Evolutionary conservation across 805 yeast genomes (phyloP).

Genomic region (Lachancea nothofagi): DNA sequence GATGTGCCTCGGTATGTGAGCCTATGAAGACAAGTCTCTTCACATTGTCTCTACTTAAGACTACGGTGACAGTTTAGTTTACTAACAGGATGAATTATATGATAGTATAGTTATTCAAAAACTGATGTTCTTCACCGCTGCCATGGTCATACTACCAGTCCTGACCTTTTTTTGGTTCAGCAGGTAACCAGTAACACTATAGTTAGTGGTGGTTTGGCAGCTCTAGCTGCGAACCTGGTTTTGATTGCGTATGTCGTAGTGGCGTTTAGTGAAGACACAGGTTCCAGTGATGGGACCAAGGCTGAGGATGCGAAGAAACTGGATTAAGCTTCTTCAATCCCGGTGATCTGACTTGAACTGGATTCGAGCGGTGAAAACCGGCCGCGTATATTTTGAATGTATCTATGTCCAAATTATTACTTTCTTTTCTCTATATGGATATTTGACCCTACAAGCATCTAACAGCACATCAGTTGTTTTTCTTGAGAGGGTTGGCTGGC

Average conservation of each 20-base stretch:
- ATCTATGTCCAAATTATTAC: slow-evolving; percentile 12
- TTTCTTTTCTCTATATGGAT: not conserved
- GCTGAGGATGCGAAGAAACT: too few species aligned
- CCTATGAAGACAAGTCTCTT: too few species aligned
- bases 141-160: slow-evolving; percentile 69
- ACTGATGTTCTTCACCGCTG: slow-evolving; percentile 65
- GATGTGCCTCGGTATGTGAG: slow-evolving; percentile 41
- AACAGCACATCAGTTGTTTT: slow-evolving; percentile 18
- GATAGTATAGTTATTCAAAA: slow-evolving; percentile 48
- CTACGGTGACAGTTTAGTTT: not conserved
- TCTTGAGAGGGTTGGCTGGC: slow-evolving; percentile 32
- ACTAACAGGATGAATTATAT: slow-evolving; percentile 5
- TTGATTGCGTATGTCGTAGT: slow-evolving; percentile 65
- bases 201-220: slow-evolving; percentile 76
- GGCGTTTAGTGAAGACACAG: slow-evolving; percentile 64
- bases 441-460: not conserved
- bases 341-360: too few species aligned
- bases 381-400: slow-evolving; percentile 7
- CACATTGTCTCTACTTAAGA: too few species aligned
- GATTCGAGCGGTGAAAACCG: not conserved
- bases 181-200: slow-evolving; percentile 45
- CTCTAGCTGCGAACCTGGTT: slow-evolving; percentile 68
- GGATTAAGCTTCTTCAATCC: too few species aligned
- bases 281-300: slow-evolving; percentile 31
- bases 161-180: slow-evolving; percentile 54